Conservation (phyloP, 148 eudicot genomes). For the Rhododendron vialii region DNA sequence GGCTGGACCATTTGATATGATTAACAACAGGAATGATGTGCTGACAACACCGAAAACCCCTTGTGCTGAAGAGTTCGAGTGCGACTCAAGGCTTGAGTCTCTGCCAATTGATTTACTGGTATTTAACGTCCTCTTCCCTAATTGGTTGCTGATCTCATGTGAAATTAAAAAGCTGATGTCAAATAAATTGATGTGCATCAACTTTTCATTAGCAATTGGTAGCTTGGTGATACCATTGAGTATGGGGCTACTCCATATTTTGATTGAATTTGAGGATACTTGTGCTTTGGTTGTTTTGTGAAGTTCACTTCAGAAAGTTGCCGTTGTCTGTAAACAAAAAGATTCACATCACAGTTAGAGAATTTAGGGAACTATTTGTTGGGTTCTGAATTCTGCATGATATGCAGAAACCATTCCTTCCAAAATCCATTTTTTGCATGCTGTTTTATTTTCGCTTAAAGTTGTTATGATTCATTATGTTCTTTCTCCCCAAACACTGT, state of each 20-base stretch:
- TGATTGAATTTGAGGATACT: neutral
- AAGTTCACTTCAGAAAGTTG: neutral
- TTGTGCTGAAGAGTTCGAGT: slow-evolving; percentile 31
- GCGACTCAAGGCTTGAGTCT: slow-evolving; percentile 80
- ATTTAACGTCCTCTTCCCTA: slow-evolving; percentile 12
- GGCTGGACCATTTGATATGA: slow-evolving; percentile 24
- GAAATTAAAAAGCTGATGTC: neutral
- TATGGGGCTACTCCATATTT: neutral
- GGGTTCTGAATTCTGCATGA: neutral
- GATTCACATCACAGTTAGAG: neutral
- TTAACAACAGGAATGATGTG: slow-evolving; percentile 30
- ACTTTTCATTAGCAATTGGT: neutral
- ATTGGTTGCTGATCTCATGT: neutral
- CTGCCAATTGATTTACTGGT: slow-evolving; percentile 94
- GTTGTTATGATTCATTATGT: neutral
- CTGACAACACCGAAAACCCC: slow-evolving; percentile 83
- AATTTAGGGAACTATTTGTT: neutral
- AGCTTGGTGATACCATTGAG: neutral
- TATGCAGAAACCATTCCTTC: neutral
- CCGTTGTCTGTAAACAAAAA: neutral
- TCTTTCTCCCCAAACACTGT: neutral
- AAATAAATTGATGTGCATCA: neutral
- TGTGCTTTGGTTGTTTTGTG: neutral
- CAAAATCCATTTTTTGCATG: neutral
- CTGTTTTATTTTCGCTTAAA: too few species aligned